Evolutionary conservation across 441 rosid genomes (phyloP), one percentile per base, ranked within the genome.

Genomic region (Pelargonium cotyledonis): DNA sequence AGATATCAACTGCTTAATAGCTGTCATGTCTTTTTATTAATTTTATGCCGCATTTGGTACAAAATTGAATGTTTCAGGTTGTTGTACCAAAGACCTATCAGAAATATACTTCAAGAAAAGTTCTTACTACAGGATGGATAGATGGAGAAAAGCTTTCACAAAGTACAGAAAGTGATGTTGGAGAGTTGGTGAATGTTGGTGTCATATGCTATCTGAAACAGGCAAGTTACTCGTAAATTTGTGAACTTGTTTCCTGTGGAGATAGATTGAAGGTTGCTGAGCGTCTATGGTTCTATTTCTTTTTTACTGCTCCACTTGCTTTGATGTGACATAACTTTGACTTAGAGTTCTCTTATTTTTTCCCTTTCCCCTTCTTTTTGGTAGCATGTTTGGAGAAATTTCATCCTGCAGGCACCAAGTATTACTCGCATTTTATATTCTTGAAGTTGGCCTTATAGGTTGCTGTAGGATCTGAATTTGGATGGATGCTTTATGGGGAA

Each of bases 131-230:
- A 18, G 76, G 68, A 61, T 94, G 99, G 99, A 72, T 94, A 62
- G 99, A 91, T 3, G 99, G 99, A 60, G 99, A 82, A 74, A 94
- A 91, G 80, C 82, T 94, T 68, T 94, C 99, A 6, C 99, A 91
- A 79, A 94, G 99, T 78, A 88, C 81, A 35, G 99, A 94, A 77
- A 89, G 92, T 84, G 97, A 94, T 72, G 99, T 94, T 35, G 99
- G 99, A 29, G 94, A 89, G 64, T 85, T 94, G 71, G 99, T 94
- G 69, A 94, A 89, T 79, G 99, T 94, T 74, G 99, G 97, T 70
- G 96, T 94, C 66, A 94, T 94, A 78, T 94, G 99, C 84, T 94
- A 94, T 83, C 83, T 94, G 73, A 94, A 94, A 84, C 99, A 94
- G 96, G 99, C 91, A 85, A 64, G 65, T 29, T 73, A 41, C 67